These are phyloP conservation scores for Saksenaea vasiformis DNA, from an alignment of 371 early-diverging fungal species.

Conservation along the genomic window DNA sequence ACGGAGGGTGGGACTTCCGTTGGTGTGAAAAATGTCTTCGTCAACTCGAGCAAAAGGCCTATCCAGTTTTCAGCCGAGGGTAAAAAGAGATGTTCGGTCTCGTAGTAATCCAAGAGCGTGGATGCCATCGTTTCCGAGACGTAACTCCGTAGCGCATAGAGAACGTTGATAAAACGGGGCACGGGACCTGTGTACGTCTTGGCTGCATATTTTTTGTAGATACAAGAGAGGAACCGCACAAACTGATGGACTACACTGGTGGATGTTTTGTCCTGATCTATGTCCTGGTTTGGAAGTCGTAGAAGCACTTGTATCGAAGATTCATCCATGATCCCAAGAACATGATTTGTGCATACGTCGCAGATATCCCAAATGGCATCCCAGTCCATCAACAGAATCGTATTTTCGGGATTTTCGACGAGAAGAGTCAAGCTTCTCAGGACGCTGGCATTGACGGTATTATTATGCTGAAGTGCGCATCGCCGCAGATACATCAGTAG, in stretches of 20 bases:
- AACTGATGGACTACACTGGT: conserved; percentile 22
- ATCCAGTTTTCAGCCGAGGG: conserved; percentile 70
- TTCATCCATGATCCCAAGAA: conserved; percentile 26
- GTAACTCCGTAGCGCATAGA: conserved; percentile 57
- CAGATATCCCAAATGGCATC: conserved; percentile 50
- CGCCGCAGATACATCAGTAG: conserved; percentile 38
- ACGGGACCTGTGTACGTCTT: conserved; percentile 45
- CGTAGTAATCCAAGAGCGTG: conserved; percentile 60
- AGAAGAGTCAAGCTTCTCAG: conserved; percentile 21
- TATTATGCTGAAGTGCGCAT: conserved; percentile 25
- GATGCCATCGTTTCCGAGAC: conserved; percentile 60
- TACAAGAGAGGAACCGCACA: conserved; percentile 26
- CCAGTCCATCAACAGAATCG: conserved; percentile 44
- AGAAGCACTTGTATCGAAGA: conserved; percentile 11
- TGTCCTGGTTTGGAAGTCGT: not conserved
- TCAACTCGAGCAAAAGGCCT: conserved; percentile 52
- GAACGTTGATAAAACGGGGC: conserved; percentile 55
- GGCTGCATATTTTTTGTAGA: conserved; percentile 20
- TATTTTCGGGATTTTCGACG: conserved; percentile 16
- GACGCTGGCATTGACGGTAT: conserved; percentile 26
- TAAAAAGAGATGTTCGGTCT: conserved; percentile 60
- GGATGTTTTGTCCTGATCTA: not conserved
- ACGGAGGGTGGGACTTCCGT: conserved; percentile 34
- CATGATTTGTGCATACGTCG: conserved; percentile 25
- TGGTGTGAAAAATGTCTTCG: conserved; percentile 58